Evolutionary conservation across 2,329 filamentous ascomycete genomes (phyloP).

Genomic region (Lomentospora prolificans): DNA sequence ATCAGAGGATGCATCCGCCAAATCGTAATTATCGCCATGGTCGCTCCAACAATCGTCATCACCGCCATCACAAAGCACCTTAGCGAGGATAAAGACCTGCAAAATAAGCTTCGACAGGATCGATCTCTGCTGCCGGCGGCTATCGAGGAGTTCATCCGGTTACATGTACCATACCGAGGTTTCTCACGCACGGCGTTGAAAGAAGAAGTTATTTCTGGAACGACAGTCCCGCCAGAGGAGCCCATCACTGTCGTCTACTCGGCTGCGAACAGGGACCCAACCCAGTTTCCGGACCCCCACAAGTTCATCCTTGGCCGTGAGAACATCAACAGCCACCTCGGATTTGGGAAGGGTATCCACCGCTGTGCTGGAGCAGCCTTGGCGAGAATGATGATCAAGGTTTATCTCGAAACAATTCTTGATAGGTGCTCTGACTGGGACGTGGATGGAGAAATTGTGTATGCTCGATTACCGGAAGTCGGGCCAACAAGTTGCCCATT

Average conservation of each 20-base stretch:
- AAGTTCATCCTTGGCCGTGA: background rate
- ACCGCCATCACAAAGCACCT: background rate
- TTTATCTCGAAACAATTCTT: background rate
- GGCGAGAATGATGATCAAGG: background rate
- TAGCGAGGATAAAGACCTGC: background rate
- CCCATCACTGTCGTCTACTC: background rate
- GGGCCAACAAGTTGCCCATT: background rate
- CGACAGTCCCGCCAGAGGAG: background rate
- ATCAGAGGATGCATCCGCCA: background rate
- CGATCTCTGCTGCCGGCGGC: background rate
- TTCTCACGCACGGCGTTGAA: background rate
- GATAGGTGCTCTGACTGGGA: background rate
- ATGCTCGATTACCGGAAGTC: background rate
- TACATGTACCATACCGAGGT: background rate
- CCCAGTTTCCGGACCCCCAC: background rate
- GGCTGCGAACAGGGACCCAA: background rate
- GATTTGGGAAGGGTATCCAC: background rate
- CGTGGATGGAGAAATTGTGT: background rate
- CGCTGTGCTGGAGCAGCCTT: background rate
- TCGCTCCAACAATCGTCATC: background rate
- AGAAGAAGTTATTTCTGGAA: background rate
- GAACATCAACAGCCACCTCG: background rate
- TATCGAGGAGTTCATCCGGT: background rate
- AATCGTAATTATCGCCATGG: background rate
- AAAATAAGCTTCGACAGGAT: background rate